phyloP scores from a whole-genome alignment of 305 asterid genomes.

The Striga hermonthica region DNA sequence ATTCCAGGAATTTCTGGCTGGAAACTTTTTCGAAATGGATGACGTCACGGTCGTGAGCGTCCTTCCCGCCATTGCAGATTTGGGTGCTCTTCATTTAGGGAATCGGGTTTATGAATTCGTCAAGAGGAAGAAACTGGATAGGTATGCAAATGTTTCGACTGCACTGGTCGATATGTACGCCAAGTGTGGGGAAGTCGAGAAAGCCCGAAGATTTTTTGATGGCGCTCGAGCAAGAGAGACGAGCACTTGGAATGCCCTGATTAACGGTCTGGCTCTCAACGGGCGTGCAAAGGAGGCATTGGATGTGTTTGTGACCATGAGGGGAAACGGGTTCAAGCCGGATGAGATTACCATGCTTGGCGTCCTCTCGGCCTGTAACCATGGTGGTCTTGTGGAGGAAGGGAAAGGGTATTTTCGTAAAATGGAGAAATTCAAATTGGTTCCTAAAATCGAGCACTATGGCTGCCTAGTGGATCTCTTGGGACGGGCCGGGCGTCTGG shows the following conservation, averaged over 20 bases:
- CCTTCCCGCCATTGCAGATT: conserved; percentile 85
- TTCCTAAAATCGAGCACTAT: conserved; percentile 43
- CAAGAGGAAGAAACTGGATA: conserved; percentile 60
- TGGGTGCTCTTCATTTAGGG: conserved; percentile 85
- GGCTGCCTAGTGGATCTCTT: conserved; percentile 57
- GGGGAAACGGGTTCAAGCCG: conserved; percentile 40
- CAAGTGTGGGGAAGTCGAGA: conserved; percentile 74
- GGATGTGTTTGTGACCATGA: conserved; percentile 60
- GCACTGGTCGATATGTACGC: conserved; percentile 88
- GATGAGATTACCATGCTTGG: conserved; percentile 74
- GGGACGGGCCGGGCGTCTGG: conserved; percentile 45
- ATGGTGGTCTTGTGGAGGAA: conserved; percentile 45
- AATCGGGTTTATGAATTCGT: conserved; percentile 57
- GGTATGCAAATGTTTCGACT: conserved; percentile 65
- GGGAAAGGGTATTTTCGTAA: conserved; percentile 47
- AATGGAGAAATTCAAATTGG: conserved; percentile 42
- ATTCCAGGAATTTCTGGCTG: conserved; percentile 57
- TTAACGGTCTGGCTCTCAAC: conserved; percentile 84
- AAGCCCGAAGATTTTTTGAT: conserved; percentile 60
- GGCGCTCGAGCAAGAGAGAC: conserved; percentile 43
- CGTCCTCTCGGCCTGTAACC: conserved; percentile 52
- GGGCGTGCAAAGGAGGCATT: conserved; percentile 74
- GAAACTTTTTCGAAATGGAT: conserved; percentile 50
- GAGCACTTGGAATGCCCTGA: conserved; percentile 82
- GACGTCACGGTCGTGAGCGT: conserved; percentile 66